phyloP scores from a whole-genome alignment of 2,329 filamentous ascomycete species.

The Verticillium tricorpus region DNA sequence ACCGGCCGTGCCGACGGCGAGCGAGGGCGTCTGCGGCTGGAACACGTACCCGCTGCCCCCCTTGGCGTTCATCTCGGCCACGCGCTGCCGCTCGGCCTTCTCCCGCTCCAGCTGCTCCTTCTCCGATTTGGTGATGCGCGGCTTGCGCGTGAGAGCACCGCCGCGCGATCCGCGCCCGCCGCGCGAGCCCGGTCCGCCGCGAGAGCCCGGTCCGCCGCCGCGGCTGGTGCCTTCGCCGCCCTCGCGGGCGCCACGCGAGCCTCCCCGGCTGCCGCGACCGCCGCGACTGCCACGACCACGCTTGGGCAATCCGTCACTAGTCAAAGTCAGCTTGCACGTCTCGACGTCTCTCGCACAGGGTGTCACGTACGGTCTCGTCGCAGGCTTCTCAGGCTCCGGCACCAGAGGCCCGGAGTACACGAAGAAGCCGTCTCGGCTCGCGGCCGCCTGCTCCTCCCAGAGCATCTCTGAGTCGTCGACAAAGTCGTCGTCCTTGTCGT shows the following conservation, averaged over 20 bases:
- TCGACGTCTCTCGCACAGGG: neutral
- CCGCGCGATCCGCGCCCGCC: conserved; percentile 68
- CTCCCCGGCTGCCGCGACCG: conserved; percentile 36
- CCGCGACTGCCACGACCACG: conserved; percentile 47
- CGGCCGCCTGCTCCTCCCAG: conserved; percentile 93
- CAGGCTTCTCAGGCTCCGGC: conserved; percentile 75
- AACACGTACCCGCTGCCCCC: conserved; percentile 29
- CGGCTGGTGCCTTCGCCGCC: conserved; percentile 41
- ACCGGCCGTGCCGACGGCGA: conserved; percentile 14
- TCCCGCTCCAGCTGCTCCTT: conserved; percentile 77
- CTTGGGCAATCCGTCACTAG: conserved; percentile 63
- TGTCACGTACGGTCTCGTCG: conserved; percentile 40
- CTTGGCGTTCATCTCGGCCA: conserved; percentile 35
- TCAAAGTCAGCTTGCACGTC: conserved; percentile 25
- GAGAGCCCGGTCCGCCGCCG: conserved; percentile 20
- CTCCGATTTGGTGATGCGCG: conserved; percentile 81
- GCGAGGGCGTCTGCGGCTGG: conserved; percentile 22
- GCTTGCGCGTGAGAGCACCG: conserved; percentile 70
- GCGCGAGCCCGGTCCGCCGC: conserved; percentile 62
- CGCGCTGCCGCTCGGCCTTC: conserved; percentile 67
- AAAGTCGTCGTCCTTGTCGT: conserved; percentile 79
- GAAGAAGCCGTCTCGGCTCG: conserved; percentile 94
- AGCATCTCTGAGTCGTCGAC: conserved; percentile 91
- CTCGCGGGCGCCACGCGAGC: conserved; percentile 54
- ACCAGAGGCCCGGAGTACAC: conserved; percentile 93